phyloP scores from a whole-genome alignment of 768 basidiomycete genomes.

The Tricholomella constricta region DNA sequence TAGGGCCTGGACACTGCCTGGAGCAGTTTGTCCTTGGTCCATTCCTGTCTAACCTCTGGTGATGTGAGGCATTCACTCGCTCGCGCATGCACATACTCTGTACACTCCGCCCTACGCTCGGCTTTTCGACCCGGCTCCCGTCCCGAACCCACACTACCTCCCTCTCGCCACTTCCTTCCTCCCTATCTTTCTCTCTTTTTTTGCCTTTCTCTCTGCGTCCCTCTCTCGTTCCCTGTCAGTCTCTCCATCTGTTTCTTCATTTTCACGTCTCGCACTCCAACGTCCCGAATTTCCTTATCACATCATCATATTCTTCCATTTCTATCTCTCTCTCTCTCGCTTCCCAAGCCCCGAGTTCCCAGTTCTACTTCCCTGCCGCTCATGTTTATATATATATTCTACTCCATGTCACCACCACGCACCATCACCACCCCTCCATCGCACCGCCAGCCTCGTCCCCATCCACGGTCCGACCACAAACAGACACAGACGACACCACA shows the following conservation, averaged over 20 bases:
- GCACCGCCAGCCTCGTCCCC: too few species aligned
- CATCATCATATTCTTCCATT: conserved; percentile 21
- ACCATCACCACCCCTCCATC: neutral
- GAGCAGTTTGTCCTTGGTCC: conserved; percentile 5
- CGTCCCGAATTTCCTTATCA: conserved; percentile 19
- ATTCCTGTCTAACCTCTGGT: conserved; percentile 3
- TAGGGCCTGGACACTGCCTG: conserved; percentile 33
- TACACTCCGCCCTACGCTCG: conserved; percentile 11
- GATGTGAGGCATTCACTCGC: neutral
- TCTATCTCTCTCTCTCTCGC: conserved; percentile 17
- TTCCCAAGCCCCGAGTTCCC: conserved; percentile 18
- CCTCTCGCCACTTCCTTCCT: neutral
- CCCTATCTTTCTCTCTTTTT: neutral
- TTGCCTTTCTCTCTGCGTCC: neutral
- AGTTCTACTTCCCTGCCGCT: conserved; percentile 15
- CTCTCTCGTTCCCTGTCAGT: neutral
- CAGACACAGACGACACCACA: neutral
- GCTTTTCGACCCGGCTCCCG: conserved; percentile 5
- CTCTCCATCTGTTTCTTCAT: neutral
- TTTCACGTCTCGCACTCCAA: conserved; percentile 2
- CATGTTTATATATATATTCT: conserved; percentile 23
- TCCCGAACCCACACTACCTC: neutral
- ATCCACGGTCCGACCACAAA: neutral
- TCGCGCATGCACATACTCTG: neutral
- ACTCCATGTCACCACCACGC: conserved; percentile 16